Evolutionary conservation across 2,329 filamentous ascomycete genomes (phyloP), one percentile per base, ranked within the genome.

Genomic region (Colletotrichum sp.): DNA sequence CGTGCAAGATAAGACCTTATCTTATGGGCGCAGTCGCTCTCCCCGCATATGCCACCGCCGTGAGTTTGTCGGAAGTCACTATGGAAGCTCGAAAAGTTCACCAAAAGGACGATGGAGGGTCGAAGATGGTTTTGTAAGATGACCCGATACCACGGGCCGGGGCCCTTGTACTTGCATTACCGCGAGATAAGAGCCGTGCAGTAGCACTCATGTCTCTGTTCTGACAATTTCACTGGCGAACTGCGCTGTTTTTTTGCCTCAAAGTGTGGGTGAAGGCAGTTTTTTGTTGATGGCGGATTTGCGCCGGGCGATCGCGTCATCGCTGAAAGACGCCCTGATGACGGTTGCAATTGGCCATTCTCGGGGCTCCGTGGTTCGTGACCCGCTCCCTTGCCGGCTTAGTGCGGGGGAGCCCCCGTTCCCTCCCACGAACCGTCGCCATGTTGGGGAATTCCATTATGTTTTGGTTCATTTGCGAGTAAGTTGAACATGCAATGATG

Each of bases 301-400:
- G 64, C 70, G 70, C 70, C 70, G 64, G 34, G 59, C 26, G 34
- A 76, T 76, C 64, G 74, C 74, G 74, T 69, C 74, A 76, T 76
- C 70, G 70, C 64, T 64, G 30, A 32, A 32, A 7, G 28, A 39
- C 34, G 65, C 65, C 21, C 39, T 13, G 12, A 57, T 18, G 30
- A 8, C 18, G 12, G 13, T 43, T 69, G 34, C 34, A 69, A 76
- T 76, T 76, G 74, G 74, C 34, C 30, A 21, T 16, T n/a, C 18
- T 30, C 26, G 43, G 73, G 73, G 63, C 43, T n/a, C 74, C 6
- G 32, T 39, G 43, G 48, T 74, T 65, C 63, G 28, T 39, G 70
- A 65, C 65, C 70, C 65, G 70, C 70, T 36, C 14, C 21, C 18
- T 21, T 65, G 43, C 70, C 32, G 57, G 14, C 36, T 30, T 63